Evolutionary conservation across 352 stramenopile genomes (phyloP).

Genomic region (Phytophthora pinifolia): DNA sequence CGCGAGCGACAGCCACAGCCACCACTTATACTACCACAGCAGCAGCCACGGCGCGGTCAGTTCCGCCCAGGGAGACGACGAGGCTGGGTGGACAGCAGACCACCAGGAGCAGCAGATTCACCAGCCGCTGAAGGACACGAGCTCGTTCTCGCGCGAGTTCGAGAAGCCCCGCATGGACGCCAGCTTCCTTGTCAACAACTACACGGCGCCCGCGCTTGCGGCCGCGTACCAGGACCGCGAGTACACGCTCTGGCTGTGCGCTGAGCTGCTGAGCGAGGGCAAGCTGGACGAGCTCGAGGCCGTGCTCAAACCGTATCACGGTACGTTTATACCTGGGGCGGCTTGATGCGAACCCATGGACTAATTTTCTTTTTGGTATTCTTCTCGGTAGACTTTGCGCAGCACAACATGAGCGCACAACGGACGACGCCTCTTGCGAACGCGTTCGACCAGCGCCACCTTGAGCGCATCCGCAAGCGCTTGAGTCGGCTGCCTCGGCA

Average conservation of each 20-base stretch:
- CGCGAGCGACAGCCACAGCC: constrained; percentile 7
- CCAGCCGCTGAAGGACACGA: constrained; percentile 23
- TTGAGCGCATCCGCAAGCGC: constrained; percentile 94
- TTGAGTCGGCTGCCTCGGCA: constrained; percentile 94
- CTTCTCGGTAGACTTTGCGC: constrained; percentile 42
- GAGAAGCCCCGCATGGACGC: constrained; percentile 71
- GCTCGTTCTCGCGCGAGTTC: constrained; percentile 64
- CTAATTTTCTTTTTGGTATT: constrained; percentile 9
- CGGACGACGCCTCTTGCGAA: constrained; percentile 51
- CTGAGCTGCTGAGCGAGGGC: constrained; percentile 67
- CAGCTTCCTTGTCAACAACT: constrained; percentile 94
- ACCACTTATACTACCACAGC: constrained; percentile 29
- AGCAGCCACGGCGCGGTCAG: constrained; percentile 15
- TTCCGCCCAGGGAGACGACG: constrained; percentile 3
- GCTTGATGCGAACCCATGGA: neutral
- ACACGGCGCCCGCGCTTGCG: constrained; percentile 94
- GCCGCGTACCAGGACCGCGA: constrained; percentile 94
- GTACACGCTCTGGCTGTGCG: constrained; percentile 78
- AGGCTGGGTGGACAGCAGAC: constrained; percentile 2
- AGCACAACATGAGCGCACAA: constrained; percentile 38
- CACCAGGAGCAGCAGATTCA: constrained; percentile 4
- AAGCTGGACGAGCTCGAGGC: constrained; percentile 72
- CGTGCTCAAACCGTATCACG: constrained; percentile 78
- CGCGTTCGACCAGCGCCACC: constrained; percentile 83
- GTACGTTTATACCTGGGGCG: constrained; percentile 17